These are phyloP conservation scores for Neofusicoccum umdonicola DNA, from an alignment of 2,329 filamentous ascomycete species.

Conservation along the genomic window DNA sequence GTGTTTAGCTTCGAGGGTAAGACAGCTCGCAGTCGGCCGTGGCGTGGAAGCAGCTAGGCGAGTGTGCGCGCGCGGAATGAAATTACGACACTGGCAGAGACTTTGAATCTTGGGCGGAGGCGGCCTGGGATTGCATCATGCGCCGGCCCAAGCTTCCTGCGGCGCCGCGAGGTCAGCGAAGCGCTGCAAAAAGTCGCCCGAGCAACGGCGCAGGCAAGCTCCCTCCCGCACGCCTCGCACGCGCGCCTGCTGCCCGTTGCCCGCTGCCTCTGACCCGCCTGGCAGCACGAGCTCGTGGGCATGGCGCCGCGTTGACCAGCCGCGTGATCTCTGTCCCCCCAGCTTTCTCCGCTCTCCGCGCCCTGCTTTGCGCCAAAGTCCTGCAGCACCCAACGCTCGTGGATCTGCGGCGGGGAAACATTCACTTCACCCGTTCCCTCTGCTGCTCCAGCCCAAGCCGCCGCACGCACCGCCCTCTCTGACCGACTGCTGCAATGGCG, in stretches of 20 bases:
- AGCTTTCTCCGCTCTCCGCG: constrained; percentile 18
- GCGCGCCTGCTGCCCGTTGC: not conserved
- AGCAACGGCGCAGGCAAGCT: constrained; percentile 12
- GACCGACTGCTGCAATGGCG: constrained; percentile 30
- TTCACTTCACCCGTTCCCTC: constrained; percentile 3
- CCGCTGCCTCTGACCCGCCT: not conserved
- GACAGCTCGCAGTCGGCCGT: not conserved
- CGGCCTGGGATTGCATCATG: constrained; percentile 13
- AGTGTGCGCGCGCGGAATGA: not conserved
- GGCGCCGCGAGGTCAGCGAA: not conserved
- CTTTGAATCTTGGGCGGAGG: not conserved
- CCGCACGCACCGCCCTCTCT: not conserved
- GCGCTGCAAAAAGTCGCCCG: not conserved
- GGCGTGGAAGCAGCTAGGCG: not conserved
- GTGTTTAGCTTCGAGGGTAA: constrained; percentile 5
- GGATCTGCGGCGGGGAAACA: constrained; percentile 16
- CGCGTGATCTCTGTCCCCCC: constrained; percentile 16
- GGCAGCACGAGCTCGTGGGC: constrained; percentile 2
- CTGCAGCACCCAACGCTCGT: constrained; percentile 9
- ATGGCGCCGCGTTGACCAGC: constrained; percentile 14
- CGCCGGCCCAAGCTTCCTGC: constrained; percentile 15
- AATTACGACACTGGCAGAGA: not conserved
- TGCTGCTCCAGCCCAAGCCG: not conserved
- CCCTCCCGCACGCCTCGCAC: not conserved
- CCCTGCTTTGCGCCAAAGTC: not conserved